phyloP scores from a whole-genome alignment of 2,329 filamentous ascomycete species.

The Epichloe baconii region DNA sequence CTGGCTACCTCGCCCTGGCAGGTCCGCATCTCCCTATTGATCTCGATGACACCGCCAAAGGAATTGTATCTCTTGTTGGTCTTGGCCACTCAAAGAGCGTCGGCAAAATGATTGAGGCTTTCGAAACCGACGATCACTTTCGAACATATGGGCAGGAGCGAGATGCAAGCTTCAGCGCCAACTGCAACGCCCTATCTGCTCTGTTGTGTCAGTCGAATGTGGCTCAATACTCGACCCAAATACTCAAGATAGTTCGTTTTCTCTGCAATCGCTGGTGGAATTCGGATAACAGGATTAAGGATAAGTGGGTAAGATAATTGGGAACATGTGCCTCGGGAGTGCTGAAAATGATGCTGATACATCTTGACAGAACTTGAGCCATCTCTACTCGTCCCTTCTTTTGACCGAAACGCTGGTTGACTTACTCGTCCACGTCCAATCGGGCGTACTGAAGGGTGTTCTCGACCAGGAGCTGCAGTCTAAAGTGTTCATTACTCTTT shows the following conservation, averaged over 20 bases:
- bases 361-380: constrained; percentile 2
- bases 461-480: constrained; percentile 1
- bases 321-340: background rate
- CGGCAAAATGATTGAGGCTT: background rate
- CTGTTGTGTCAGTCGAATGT: constrained; percentile 3
- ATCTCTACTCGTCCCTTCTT: constrained; percentile 8
- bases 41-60: constrained; percentile 10
- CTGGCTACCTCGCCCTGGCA: background rate
- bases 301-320: constrained; percentile 8
- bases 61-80: background rate
- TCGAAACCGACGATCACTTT: constrained; percentile 3
- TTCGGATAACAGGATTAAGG: constrained; percentile 5
- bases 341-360: background rate
- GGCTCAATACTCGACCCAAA: constrained; percentile 4
- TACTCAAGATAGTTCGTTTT: constrained; percentile 6
- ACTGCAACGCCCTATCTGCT: constrained; percentile 8
- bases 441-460: background rate
- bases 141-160: constrained; percentile 6
- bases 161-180: constrained; percentile 6
- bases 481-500: constrained; percentile 3
- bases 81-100: constrained; percentile 1
- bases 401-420: constrained; percentile 5
- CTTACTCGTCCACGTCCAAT: constrained; percentile 1
- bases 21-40: constrained; percentile 1
- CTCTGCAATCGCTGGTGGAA: constrained; percentile 7